These are phyloP conservation scores for Penicillium lagena DNA, from an alignment of 495 filamentous ascomycete genomes.

Conservation along the genomic window DNA sequence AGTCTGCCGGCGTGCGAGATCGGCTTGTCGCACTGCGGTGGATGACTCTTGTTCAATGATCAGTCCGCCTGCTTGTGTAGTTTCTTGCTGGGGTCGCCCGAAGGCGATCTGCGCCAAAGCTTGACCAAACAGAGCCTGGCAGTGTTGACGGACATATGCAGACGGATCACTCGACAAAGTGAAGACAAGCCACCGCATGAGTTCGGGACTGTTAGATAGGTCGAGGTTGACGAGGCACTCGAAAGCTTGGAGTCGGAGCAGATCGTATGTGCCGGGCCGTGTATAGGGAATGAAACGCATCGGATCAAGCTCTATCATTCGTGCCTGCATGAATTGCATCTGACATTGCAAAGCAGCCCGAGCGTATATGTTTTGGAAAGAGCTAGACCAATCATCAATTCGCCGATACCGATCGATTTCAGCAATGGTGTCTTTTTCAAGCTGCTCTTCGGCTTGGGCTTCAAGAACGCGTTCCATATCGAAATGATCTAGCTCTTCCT, in stretches of 20 bases:
- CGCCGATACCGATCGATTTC: constrained; percentile 87
- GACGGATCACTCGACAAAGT: constrained; percentile 72
- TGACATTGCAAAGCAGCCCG: constrained; percentile 75
- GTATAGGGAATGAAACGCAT: constrained; percentile 77
- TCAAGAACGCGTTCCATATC: constrained; percentile 43
- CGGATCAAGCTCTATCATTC: constrained; percentile 53
- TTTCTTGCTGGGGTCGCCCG: constrained; percentile 44
- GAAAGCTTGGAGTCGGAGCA: constrained; percentile 78
- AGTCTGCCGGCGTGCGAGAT: constrained; percentile 66
- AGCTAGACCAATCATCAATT: constrained; percentile 90
- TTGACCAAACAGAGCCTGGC: constrained; percentile 61
- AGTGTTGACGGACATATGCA: constrained; percentile 64
- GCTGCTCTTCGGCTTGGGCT: constrained; percentile 53
- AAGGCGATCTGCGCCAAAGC: constrained; percentile 77
- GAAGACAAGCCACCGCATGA: constrained; percentile 65
- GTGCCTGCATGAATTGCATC: constrained; percentile 63
- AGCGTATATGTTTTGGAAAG: constrained; percentile 88
- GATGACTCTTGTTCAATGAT: constrained; percentile 74
- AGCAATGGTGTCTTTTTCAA: constrained; percentile 64
- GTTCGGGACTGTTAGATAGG: constrained; percentile 50
- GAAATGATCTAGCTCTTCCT: constrained; percentile 37
- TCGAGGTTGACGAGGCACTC: constrained; percentile 75
- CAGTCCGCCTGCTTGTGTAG: constrained; percentile 49
- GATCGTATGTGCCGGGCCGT: constrained; percentile 67
- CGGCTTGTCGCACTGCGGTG: constrained; percentile 60